Percentiles rank a stretch among this genome's conserved stretches.
These are phyloP conservation scores for Elymus sibiricus DNA, from an alignment of 176 grass and related monocot species.

Conservation along the genomic window DNA sequence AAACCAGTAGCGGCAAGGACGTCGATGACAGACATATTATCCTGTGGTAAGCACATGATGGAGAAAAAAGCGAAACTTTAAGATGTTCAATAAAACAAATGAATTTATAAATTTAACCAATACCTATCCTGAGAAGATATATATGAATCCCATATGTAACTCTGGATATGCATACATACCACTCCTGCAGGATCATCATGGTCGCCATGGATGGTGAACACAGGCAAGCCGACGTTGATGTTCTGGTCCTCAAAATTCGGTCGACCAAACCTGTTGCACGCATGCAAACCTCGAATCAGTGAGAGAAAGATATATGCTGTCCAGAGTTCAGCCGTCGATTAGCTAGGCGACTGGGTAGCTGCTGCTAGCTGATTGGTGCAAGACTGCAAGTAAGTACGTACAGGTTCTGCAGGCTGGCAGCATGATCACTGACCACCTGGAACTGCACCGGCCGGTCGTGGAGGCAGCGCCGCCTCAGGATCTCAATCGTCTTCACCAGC, in stretches of 20 bases:
- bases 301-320: not conserved
- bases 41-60: slow-evolving; percentile 30
- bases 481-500: slow-evolving; percentile 72
- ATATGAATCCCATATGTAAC: not conserved
- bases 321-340: not conserved
- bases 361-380: too few species aligned
- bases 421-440: slow-evolving; percentile 71
- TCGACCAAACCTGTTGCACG: slow-evolving; percentile 49
- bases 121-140: not conserved
- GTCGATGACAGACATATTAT: slow-evolving; percentile 73
- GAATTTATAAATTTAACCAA: not conserved
- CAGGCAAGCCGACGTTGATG: slow-evolving; percentile 73
- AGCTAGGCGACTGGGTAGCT: not conserved
- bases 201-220: slow-evolving; percentile 90
- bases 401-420: slow-evolving; percentile 58
- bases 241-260: slow-evolving; percentile 87
- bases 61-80: not conserved
- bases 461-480: slow-evolving; percentile 53
- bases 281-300: not conserved
- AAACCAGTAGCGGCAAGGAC: slow-evolving; percentile 75
- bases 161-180: slow-evolving; percentile 27
- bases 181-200: slow-evolving; percentile 82
- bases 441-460: slow-evolving; percentile 59
- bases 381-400: slow-evolving; percentile 29
- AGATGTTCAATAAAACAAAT: not conserved